These are phyloP conservation scores for Isatis lusitanica DNA, from an alignment of 441 rosid genomes.

Conservation along the genomic window DNA sequence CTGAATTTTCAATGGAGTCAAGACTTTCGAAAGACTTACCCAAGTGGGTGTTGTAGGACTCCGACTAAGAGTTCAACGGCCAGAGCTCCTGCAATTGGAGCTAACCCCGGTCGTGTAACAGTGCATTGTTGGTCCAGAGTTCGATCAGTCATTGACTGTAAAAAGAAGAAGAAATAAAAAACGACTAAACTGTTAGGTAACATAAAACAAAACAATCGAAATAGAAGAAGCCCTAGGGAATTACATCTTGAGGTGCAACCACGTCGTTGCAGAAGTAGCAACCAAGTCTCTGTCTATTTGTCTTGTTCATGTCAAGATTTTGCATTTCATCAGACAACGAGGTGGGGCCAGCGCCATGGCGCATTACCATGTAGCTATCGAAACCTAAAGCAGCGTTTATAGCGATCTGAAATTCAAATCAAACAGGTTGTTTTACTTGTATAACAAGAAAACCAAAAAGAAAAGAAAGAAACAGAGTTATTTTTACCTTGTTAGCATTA, in stretches of 20 bases:
- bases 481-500: constrained; percentile 69
- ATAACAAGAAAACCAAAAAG: not conserved
- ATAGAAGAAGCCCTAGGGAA: no score
- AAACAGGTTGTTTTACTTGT: not conserved
- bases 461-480: constrained; percentile 17
- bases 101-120: constrained; percentile 94
- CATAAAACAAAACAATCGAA: not conserved
- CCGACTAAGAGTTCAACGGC: constrained; percentile 86
- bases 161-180: not conserved
- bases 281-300: constrained; percentile 62
- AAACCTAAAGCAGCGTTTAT: constrained; percentile 91
- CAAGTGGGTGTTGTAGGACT: constrained; percentile 79
- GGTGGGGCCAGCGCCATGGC: constrained; percentile 85
- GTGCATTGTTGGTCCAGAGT: constrained; percentile 97
- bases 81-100: constrained; percentile 92
- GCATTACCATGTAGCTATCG: constrained; percentile 96
- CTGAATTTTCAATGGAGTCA: not conserved
- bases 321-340: constrained; percentile 42
- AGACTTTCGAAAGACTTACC: constrained; percentile 47
- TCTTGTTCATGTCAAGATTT: constrained; percentile 45
- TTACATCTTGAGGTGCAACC: constrained; percentile 94
- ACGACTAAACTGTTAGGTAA: constrained; percentile 6
- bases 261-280: constrained; percentile 99
- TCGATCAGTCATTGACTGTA: constrained; percentile 91
- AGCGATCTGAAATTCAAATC: constrained; percentile 52